Conservation (phyloP, 2,329 filamentous ascomycete genomes). For the Ophiostoma fasciatum region DNA sequence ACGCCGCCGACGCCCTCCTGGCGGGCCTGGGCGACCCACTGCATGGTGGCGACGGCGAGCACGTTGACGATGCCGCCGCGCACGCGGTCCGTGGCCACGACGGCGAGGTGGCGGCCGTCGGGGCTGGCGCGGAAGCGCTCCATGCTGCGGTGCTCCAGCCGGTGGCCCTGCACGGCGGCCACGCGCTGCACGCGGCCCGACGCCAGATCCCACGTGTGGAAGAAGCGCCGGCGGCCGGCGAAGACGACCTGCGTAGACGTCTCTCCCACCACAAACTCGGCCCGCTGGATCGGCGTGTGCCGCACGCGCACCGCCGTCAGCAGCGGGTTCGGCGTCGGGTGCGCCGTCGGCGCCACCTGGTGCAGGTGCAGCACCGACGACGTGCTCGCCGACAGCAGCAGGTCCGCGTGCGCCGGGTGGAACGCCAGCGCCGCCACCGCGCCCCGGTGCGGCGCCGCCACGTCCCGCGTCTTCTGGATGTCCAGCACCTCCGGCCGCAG, state of each 20-base stretch:
- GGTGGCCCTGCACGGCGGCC: conserved; percentile 56
- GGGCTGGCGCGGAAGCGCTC: conserved; percentile 81
- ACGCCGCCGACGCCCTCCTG: conserved; percentile 73
- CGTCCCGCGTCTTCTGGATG: conserved; percentile 78
- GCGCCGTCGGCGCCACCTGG: conserved; percentile 64
- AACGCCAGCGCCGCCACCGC: conserved; percentile 74
- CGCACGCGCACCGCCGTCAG: conserved; percentile 81
- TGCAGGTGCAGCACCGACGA: conserved; percentile 79
- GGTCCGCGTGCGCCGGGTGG: conserved; percentile 75
- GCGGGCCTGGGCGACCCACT: conserved; percentile 75
- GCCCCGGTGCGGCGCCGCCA: conserved; percentile 63
- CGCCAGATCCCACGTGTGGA: conserved; percentile 84
- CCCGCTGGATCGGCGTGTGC: conserved; percentile 68
- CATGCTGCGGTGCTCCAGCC: conserved; percentile 77
- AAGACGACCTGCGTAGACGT: conserved; percentile 70
- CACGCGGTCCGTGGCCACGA: conserved; percentile 67
- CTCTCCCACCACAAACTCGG: conserved; percentile 71
- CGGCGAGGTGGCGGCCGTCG: conserved; percentile 70
- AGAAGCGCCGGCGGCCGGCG: conserved; percentile 75
- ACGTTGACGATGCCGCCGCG: conserved; percentile 83
- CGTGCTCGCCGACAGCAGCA: conserved; percentile 78
- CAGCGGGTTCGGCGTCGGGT: conserved; percentile 69
- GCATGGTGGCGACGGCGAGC: conserved; percentile 61
- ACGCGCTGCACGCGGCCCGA: conserved; percentile 75
- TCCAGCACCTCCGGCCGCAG: conserved; percentile 78